Base-by-base conservation (phyloP, 208 protist species). In the Trypanosoma cruzi region DNA sequence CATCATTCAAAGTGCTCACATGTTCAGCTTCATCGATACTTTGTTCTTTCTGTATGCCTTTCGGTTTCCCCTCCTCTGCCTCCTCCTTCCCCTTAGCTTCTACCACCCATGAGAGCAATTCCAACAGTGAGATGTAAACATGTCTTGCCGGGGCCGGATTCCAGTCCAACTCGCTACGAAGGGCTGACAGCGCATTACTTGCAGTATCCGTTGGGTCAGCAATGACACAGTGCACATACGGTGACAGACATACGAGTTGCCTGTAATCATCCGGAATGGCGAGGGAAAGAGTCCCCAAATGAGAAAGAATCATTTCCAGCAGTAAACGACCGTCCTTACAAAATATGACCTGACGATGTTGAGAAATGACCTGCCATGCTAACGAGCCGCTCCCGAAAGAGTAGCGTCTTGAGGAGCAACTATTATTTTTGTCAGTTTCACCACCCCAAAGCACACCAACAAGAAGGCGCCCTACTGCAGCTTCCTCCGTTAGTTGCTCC, bases 361-460 rank as follows among this genome's bases (percentile, higher is more conserved):
- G 58, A 8, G 72, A 52, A 55, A 93, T 66, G 6, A 89, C 72
- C n/a, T 60, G 46, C 84, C 84, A 93, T 8, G 84, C 88, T 26
- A 89, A 78, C 7, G 88, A 93, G n/a, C 85, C 83, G 32, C 75
- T 75, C 20, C 84, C 88, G 68, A 85, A 90, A 1, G 63, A 73
- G 34, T 53, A 76, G 10, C 24, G 37, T 1, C 7, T 37, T 61
- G 42, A 26, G 3, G 14, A 67, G 4, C 14, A 0, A 8, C 1
- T 48, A 13, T 6, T 20, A 11, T 46, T 26, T 34, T 34, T 50
- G 2, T 26, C 29, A 22, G 13, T 56, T 5, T 36, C 64, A 1
- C 80, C 81, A 24, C 81, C 84, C 84, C 86, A 92, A 62, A 94
- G 70, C 46, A 94, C 26, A 34, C 80, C 74, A 58, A 64, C 31